Conservation (phyloP, 345 rosid species). For the Chamaenerion angustifolium region DNA sequence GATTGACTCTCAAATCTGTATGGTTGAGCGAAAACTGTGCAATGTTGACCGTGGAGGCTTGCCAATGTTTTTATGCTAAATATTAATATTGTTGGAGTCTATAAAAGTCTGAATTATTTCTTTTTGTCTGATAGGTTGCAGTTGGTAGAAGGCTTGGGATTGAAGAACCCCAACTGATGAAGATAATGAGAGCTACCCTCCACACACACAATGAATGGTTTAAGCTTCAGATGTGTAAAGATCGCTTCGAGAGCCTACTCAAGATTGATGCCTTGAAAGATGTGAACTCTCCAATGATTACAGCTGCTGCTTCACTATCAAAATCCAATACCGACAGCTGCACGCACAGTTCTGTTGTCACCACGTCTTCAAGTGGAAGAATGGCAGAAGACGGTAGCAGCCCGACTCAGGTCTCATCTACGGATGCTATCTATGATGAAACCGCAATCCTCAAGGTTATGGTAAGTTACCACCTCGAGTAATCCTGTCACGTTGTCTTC, state of each 20-base stretch:
- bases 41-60: too few species aligned
- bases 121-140: constrained; percentile 36
- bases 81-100: too few species aligned
- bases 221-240: constrained; percentile 91
- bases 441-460: constrained; percentile 88
- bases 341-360: constrained; percentile 63
- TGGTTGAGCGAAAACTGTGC: too few species aligned
- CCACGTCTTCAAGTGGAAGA: constrained; percentile 52
- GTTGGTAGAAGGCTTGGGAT: constrained; percentile 67
- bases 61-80: too few species aligned
- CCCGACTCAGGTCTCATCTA: constrained; percentile 54
- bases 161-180: constrained; percentile 85
- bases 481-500: too few species aligned
- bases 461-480: constrained; percentile 31
- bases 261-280: constrained; percentile 69
- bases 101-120: not conserved
- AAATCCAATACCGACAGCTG: constrained; percentile 53
- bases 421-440: constrained; percentile 61
- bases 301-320: constrained; percentile 25
- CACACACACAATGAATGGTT: constrained; percentile 81
- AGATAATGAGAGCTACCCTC: constrained; percentile 76
- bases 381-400: constrained; percentile 67
- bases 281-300: constrained; percentile 32
- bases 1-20: too few species aligned
- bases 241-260: constrained; percentile 44